Conservation (phyloP, 1,139 yeast species). For the Geotrichum siamense region DNA sequence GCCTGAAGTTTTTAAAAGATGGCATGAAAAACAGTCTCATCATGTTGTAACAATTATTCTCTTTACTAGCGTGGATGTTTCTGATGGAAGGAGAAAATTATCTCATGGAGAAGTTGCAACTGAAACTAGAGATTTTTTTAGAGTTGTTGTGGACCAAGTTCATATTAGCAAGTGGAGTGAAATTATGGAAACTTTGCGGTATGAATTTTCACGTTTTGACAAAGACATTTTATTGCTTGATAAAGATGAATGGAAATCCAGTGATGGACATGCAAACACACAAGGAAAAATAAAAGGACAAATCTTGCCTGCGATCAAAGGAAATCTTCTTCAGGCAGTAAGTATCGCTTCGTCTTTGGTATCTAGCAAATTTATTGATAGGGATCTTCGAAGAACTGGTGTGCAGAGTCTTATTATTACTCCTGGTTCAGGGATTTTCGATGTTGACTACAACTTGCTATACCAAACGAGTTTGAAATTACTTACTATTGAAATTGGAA, state of each 20-base stretch:
- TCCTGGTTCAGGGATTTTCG: slow-evolving; percentile 91
- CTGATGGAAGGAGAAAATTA: slow-evolving; percentile 27
- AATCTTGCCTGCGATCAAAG: slow-evolving; percentile 78
- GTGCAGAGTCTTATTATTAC: slow-evolving; percentile 79
- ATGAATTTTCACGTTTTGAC: slow-evolving; percentile 79
- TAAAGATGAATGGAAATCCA: slow-evolving; percentile 1
- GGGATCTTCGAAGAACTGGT: slow-evolving; percentile 81
- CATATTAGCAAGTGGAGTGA: slow-evolving; percentile 78
- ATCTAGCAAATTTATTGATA: slow-evolving; percentile 73
- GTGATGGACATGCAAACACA: neutral
- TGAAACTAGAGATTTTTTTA: slow-evolving; percentile 67
- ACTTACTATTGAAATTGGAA: slow-evolving; percentile 70
- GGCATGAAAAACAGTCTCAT: slow-evolving; percentile 82
- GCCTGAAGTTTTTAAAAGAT: slow-evolving; percentile 80
- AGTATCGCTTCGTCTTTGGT: slow-evolving; percentile 75
- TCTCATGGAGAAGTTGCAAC: slow-evolving; percentile 65
- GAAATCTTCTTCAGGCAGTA: slow-evolving; percentile 81
- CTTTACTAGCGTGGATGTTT: slow-evolving; percentile 72
- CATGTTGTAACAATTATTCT: slow-evolving; percentile 87
- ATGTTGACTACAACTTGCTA: slow-evolving; percentile 76
- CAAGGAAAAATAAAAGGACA: slow-evolving; percentile 34
- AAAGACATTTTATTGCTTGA: slow-evolving; percentile 56
- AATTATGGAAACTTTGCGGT: slow-evolving; percentile 78
- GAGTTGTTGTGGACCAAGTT: slow-evolving; percentile 94
- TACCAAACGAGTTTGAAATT: slow-evolving; percentile 69